A percentile compares a stretch with the other conserved stretches of the same genome.
Conservation (phyloP, 495 filamentous ascomycete species). For the Evansstolkia leycettana region DNA sequence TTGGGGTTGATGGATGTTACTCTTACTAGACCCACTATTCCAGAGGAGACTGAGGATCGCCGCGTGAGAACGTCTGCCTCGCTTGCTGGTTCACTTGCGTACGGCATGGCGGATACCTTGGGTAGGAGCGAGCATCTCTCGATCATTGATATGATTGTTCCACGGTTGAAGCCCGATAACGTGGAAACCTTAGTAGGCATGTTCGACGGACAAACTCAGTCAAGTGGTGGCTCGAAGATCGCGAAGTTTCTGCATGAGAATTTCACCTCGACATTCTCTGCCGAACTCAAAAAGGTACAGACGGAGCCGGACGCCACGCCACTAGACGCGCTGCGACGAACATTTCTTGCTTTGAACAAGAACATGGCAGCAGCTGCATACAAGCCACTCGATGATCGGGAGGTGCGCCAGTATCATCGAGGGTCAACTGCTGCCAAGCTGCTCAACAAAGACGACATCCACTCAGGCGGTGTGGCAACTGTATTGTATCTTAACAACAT, state of each 20-base stretch:
- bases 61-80: constrained; percentile 94
- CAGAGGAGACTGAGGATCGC: constrained; percentile 89
- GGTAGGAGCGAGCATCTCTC: constrained; percentile 89
- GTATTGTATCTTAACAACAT: constrained; percentile 79
- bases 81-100: constrained; percentile 71
- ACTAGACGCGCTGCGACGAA: constrained; percentile 68
- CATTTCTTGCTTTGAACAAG: constrained; percentile 86
- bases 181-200: constrained; percentile 83
- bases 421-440: constrained; percentile 57
- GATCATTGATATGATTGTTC: constrained; percentile 95
- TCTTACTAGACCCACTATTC: constrained; percentile 79
- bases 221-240: constrained; percentile 81
- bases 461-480: constrained; percentile 83
- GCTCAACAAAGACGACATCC: constrained; percentile 75
- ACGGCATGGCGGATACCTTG: constrained; percentile 96
- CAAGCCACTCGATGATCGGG: constrained; percentile 60
- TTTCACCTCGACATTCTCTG: constrained; percentile 69
- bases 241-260: constrained; percentile 95
- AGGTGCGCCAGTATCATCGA: constrained; percentile 50
- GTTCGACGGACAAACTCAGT: constrained; percentile 84
- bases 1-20: constrained; percentile 98
- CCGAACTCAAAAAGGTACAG: constrained; percentile 58
- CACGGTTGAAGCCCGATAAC: constrained; percentile 81
- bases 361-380: constrained; percentile 82
- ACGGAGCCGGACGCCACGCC: constrained; percentile 50